A percentile compares a stretch with the other conserved stretches of the same genome.
Evolutionary conservation across 805 yeast species (phyloP).

Genomic region (Metschnikowia reukaufii): DNA sequence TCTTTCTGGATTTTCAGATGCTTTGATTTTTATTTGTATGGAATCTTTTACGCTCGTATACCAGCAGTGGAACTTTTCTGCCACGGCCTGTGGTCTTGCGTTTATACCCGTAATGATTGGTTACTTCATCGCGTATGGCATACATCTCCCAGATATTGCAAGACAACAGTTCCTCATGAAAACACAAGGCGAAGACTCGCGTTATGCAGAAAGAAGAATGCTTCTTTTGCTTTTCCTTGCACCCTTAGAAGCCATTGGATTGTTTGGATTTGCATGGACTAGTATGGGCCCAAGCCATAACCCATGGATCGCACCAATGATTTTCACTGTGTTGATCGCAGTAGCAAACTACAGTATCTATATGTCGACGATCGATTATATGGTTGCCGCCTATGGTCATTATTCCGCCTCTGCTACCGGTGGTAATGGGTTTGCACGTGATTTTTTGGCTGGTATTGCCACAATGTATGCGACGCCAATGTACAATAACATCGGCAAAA

Average conservation of each 20-base stretch:
- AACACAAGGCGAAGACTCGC: conserved; percentile 26
- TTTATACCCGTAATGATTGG: conserved; percentile 37
- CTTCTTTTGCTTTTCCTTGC: conserved; percentile 36
- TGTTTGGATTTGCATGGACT: conserved; percentile 45
- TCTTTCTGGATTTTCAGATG: conserved; percentile 42
- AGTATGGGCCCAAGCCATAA: conserved; percentile 36
- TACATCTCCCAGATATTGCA: conserved; percentile 34
- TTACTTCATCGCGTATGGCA: conserved; percentile 34
- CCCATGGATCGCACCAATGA: conserved; percentile 45
- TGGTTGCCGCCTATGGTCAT: conserved; percentile 44
- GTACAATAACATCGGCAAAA: conserved; percentile 33
- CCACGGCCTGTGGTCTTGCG: conserved; percentile 31
- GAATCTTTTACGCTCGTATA: conserved; percentile 36
- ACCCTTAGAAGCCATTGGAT: conserved; percentile 39
- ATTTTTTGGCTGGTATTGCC: conserved; percentile 40
- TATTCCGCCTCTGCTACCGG: conserved; percentile 46
- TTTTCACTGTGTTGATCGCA: conserved; percentile 38
- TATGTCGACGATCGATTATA: conserved; percentile 46
- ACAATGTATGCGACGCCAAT: conserved; percentile 40
- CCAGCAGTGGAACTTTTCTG: conserved; percentile 35
- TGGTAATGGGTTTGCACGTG: conserved; percentile 45
- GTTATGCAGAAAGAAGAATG: conserved; percentile 30
- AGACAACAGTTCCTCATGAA: conserved; percentile 28
- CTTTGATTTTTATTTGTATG: conserved; percentile 41
- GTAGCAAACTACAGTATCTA: conserved; percentile 42